Evolutionary conservation across 306 rosid genomes (phyloP), one percentile per base, ranked within the genome.

Genomic region (Vicia villosa): DNA sequence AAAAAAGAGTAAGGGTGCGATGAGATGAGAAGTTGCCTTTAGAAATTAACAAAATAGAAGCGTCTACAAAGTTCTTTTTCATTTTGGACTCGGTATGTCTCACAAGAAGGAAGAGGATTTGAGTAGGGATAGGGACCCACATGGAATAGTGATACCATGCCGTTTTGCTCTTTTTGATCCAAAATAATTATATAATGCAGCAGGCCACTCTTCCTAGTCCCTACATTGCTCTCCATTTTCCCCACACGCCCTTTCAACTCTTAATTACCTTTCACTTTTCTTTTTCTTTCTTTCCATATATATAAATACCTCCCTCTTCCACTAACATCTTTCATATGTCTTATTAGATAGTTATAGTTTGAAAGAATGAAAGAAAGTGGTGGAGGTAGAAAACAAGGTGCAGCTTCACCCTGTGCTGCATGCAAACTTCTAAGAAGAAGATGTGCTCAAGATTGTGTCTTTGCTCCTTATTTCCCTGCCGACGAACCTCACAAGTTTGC

Each of bases 381-480:
- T 8, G 75, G 51, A 14, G 17, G 67, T 21, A 82, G 80, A 74
- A 85, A 88, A 70, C 85, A 78, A 36, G 89, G 88, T 38, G 91
- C 84, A 30, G 52, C 91, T 14, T 79, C 97, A 21, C 97, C 97
- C 4, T 91, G 97, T 63, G 97, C 97, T 24, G 96, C 97, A 43
- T 91, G 97, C 84, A 91, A 85, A 74, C 88, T 88, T 7, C 88
- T 88, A 0, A 37, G 96, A 15, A 83, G 97, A 80, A 76, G 88
- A 69, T 91, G 97, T 8, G 88, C 86, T 0, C 82, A 85, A 43
- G 93, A 88, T 10, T 91, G 97, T n/a, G 87, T 88, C 3, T 91
- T 91, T 70, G 91, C 96, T 38, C 96, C 97, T 37, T 85, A 91
- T 76, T 91, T 91, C 19, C 97, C 97, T 0, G 91, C 97, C 0